Evolutionary conservation across 2,329 filamentous ascomycete genomes (phyloP).

Genomic region (Xylaria sp.): DNA sequence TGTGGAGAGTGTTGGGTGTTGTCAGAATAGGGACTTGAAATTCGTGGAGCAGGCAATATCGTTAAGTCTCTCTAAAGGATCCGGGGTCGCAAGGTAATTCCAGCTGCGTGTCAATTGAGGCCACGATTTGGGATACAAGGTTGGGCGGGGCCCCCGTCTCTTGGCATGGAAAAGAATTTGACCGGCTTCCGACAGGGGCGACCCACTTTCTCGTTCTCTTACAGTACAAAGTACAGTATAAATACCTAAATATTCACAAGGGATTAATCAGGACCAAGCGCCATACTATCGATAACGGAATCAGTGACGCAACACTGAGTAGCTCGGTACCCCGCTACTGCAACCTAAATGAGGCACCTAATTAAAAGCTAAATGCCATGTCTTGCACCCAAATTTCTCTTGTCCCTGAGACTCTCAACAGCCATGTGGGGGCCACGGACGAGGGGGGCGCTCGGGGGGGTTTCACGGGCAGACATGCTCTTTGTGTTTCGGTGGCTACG

Average conservation of each 20-base stretch:
- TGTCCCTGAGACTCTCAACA: slow-evolving; percentile 2
- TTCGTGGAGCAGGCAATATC: slow-evolving; percentile 37
- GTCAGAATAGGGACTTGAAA: slow-evolving; percentile 30
- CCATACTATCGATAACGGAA: slow-evolving; percentile 17
- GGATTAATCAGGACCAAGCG: no score
- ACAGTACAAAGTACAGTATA: neutral
- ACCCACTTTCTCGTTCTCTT: neutral
- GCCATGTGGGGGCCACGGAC: slow-evolving; percentile 19
- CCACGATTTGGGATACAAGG: slow-evolving; percentile 50
- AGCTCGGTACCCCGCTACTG: slow-evolving; percentile 23
- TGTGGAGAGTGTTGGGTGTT: slow-evolving; percentile 20
- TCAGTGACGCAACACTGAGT: neutral
- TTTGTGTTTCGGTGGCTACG: neutral
- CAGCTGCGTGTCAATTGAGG: slow-evolving; percentile 50
- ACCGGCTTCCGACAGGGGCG: slow-evolving; percentile 32
- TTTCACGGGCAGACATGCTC: slow-evolving; percentile 21
- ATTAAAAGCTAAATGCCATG: neutral
- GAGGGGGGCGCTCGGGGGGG: slow-evolving; percentile 1
- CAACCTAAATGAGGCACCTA: neutral
- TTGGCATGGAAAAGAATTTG: slow-evolving; percentile 19
- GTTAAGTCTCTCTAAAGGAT: slow-evolving; percentile 50
- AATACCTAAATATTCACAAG: no score
- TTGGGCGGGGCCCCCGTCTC: slow-evolving; percentile 18
- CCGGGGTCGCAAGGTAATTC: slow-evolving; percentile 48
- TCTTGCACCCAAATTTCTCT: slow-evolving; percentile 19